A percentile compares a stretch with the other conserved stretches of the same genome.
Evolutionary conservation across 805 yeast species (phyloP).

Genomic region (Candida montana): DNA sequence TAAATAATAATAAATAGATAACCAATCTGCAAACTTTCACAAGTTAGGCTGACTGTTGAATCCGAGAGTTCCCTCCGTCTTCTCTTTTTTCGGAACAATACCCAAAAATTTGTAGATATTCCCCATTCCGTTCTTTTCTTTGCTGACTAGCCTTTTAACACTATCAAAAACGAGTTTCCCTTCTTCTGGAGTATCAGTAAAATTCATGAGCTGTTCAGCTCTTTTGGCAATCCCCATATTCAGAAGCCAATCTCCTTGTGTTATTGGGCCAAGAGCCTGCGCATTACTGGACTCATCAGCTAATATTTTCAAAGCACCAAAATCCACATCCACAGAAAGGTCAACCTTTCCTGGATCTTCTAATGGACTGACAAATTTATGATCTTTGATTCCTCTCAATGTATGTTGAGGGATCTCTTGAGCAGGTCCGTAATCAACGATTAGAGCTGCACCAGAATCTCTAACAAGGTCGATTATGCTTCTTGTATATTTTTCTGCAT

Average conservation of each 20-base stretch:
- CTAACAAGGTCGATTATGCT: slow-evolving; percentile 44
- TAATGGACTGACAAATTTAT: slow-evolving; percentile 71
- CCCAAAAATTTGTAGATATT: slow-evolving; percentile 68
- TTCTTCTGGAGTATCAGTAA: slow-evolving; percentile 35
- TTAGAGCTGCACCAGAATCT: slow-evolving; percentile 55
- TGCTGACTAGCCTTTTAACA: slow-evolving; percentile 58
- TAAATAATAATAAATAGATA: too few species aligned
- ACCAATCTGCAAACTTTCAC: too few species aligned
- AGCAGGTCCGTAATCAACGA: slow-evolving; percentile 74
- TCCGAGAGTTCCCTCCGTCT: too few species aligned
- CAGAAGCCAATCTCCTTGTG: slow-evolving; percentile 78
- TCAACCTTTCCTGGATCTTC: slow-evolving; percentile 76
- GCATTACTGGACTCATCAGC: slow-evolving; percentile 21
- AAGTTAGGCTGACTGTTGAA: background rate
- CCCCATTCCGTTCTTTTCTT: slow-evolving; percentile 66
- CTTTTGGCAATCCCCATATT: slow-evolving; percentile 71
- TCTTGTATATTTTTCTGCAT: slow-evolving; percentile 52
- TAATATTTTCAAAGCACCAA: slow-evolving; percentile 44
- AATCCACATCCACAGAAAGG: slow-evolving; percentile 80
- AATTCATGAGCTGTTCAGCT: slow-evolving; percentile 50
- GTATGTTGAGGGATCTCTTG: slow-evolving; percentile 63
- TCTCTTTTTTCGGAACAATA: slow-evolving; percentile 41
- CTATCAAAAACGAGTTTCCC: slow-evolving; percentile 50
- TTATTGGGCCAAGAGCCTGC: slow-evolving; percentile 49
- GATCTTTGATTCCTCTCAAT: slow-evolving; percentile 67